These are phyloP conservation scores for Cryptosporidium sp. DNA, from an alignment of 169 alveolate genomes.

Conservation along the genomic window DNA sequence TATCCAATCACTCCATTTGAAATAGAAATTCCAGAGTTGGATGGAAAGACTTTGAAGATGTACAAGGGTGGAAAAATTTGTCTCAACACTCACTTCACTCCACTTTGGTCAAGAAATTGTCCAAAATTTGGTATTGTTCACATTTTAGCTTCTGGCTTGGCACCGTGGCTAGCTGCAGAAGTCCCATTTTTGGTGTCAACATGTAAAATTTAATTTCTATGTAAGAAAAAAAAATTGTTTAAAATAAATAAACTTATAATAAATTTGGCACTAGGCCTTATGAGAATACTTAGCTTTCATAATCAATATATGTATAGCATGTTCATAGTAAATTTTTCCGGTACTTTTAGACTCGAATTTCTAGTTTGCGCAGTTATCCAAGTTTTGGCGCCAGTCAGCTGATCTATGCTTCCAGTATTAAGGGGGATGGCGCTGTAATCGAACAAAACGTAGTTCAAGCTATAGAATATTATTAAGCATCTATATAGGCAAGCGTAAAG, in stretches of 20 bases:
- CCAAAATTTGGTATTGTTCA: constrained; percentile 97
- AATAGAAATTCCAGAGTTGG: constrained; percentile 93
- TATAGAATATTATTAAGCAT: neutral
- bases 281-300: neutral
- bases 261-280: neutral
- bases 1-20: constrained; percentile 96
- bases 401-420: neutral
- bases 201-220: constrained; percentile 35
- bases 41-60: constrained; percentile 97
- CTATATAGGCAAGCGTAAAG: neutral
- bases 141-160: constrained; percentile 94
- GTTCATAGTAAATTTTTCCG: neutral
- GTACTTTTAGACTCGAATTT: neutral
- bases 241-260: neutral
- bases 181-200: constrained; percentile 90
- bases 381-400: neutral
- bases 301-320: too few species aligned
- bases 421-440: neutral
- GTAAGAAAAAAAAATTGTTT: too few species aligned
- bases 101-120: constrained; percentile 93
- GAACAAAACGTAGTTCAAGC: neutral
- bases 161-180: constrained; percentile 99
- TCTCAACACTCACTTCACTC: constrained; percentile 95
- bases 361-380: neutral
- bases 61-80: constrained; percentile 98